Conservation (phyloP, 1,284 basidiomycete genomes). For the Cutaneotrichosporon cavernicola region DNA sequence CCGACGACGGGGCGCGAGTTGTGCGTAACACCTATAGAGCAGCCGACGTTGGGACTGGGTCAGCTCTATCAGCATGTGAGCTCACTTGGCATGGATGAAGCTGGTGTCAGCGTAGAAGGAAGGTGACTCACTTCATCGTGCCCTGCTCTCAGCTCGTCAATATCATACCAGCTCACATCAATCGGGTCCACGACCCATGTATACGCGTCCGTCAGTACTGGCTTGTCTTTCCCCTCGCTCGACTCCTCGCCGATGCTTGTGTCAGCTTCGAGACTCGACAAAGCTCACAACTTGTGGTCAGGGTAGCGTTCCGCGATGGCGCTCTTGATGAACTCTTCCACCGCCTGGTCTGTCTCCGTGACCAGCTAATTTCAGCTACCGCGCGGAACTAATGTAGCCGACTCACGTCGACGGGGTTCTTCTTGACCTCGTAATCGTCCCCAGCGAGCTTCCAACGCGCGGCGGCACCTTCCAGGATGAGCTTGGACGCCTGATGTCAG, state of each 20-base stretch:
- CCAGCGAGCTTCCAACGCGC: constrained; percentile 28
- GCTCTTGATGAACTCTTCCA: constrained; percentile 78
- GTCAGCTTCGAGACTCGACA: constrained; percentile 7
- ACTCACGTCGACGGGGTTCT: constrained; percentile 59
- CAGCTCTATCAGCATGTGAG: neutral
- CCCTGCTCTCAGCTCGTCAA: constrained; percentile 30
- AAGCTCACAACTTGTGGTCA: constrained; percentile 64
- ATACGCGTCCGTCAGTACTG: constrained; percentile 68
- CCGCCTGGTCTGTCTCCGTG: constrained; percentile 88
- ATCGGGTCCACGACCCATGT: constrained; percentile 53
- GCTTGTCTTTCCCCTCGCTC: constrained; percentile 61
- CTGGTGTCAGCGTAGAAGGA: constrained; percentile 27
- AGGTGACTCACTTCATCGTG: constrained; percentile 46
- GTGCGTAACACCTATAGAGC: constrained; percentile 82
- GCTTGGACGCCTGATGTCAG: constrained; percentile 26
- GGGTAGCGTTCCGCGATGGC: constrained; percentile 71
- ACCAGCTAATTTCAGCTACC: constrained; percentile 60
- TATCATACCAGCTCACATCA: constrained; percentile 38
- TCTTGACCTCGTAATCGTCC: constrained; percentile 34
- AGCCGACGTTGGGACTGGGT: constrained; percentile 45
- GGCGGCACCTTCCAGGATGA: constrained; percentile 35
- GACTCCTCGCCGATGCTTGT: constrained; percentile 77
- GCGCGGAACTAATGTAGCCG: neutral
- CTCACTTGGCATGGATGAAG: constrained; percentile 49
- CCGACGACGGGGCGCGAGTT: constrained; percentile 75